phyloP scores from a whole-genome alignment of 768 basidiomycete genomes.

The Cystofilobasidium ferigula region DNA sequence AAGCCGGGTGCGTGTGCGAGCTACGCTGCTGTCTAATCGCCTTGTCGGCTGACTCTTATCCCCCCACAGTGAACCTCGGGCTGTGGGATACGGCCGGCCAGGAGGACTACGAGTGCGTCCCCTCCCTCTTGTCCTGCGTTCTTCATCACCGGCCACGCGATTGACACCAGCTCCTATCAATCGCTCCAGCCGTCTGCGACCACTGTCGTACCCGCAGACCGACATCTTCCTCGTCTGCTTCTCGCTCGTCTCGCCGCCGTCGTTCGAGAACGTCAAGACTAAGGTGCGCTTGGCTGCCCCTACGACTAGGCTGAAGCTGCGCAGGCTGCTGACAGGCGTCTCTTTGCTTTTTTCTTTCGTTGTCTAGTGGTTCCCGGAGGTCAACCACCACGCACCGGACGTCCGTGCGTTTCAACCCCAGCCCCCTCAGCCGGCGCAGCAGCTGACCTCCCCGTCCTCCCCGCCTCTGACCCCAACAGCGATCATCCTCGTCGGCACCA shows the following conservation, averaged over 20 bases:
- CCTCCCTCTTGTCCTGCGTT: background rate
- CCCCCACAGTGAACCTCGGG: background rate
- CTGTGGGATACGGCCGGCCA: constrained; percentile 99
- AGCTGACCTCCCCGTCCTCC: background rate
- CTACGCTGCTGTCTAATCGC: constrained; percentile 34
- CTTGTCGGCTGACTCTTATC: background rate
- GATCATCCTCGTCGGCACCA: constrained; percentile 20
- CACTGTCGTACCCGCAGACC: constrained; percentile 96
- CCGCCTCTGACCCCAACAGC: background rate
- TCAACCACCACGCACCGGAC: constrained; percentile 15
- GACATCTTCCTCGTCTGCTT: constrained; percentile 99
- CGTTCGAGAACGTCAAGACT: constrained; percentile 60
- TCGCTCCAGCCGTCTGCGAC: constrained; percentile 67
- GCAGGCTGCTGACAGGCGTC: too few species aligned
- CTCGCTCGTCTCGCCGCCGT: constrained; percentile 92
- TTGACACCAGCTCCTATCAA: too few species aligned
- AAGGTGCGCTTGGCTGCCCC: too few species aligned
- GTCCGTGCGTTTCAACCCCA: background rate
- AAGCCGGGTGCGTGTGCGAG: constrained; percentile 57
- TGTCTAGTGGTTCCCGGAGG: constrained; percentile 33
- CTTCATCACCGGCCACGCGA: too few species aligned
- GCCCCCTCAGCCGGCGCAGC: background rate
- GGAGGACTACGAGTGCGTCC: constrained; percentile 46
- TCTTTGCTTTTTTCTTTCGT: too few species aligned
- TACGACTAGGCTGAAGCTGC: too few species aligned